phyloP scores from a whole-genome alignment of 306 rosid genomes.

The Cicer pinnatifidum region DNA sequence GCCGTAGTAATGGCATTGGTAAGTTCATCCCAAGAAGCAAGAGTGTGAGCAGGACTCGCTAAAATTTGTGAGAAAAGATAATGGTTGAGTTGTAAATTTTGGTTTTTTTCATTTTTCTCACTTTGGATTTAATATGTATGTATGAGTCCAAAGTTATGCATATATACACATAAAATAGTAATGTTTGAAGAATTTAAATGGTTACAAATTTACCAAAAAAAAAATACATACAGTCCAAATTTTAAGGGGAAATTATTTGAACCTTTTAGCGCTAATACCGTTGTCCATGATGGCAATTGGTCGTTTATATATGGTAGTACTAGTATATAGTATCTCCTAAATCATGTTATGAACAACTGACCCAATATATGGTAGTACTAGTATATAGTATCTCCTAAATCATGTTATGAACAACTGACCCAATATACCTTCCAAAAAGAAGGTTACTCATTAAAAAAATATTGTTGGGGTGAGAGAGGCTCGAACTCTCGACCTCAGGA shows the following conservation, averaged over 20 bases:
- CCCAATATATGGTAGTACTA: too few species aligned
- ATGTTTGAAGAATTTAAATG: constrained; percentile 36
- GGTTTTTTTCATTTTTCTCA: constrained; percentile 39
- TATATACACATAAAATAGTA: constrained; percentile 41
- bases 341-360: too few species aligned
- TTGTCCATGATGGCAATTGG: background rate
- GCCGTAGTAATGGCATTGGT: constrained; percentile 46
- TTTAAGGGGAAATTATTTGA: constrained; percentile 23
- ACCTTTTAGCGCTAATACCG: background rate
- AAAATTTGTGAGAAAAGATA: constrained; percentile 10
- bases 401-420: too few species aligned
- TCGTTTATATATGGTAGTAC: background rate
- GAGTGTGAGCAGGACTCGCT: constrained; percentile 46
- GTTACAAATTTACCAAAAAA: constrained; percentile 34
- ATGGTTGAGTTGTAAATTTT: constrained; percentile 51
- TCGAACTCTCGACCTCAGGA: constrained; percentile 85
- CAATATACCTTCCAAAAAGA: background rate
- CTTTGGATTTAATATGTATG: constrained; percentile 36
- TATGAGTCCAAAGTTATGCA: constrained; percentile 43
- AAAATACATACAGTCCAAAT: constrained; percentile 35
- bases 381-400: too few species aligned
- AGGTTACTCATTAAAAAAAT: too few species aligned
- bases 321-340: too few species aligned
- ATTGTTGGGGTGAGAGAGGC: constrained; percentile 66
- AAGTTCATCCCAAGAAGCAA: constrained; percentile 51